phyloP scores from a whole-genome alignment of 1,139 yeast genomes.

The Neolecta irregularis region DNA sequence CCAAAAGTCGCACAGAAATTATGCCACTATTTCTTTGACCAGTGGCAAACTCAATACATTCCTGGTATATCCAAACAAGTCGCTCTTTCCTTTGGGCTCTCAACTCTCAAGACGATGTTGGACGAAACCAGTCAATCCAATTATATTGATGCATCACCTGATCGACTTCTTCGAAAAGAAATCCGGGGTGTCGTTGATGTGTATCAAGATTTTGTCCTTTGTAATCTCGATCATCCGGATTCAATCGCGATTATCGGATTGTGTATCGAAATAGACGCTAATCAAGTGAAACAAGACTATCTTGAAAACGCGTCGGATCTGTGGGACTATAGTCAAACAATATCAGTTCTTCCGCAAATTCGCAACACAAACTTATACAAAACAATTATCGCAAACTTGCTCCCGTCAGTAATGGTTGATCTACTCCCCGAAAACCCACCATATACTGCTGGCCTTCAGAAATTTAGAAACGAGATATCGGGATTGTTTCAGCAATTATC shows the following conservation, averaged over 20 bases:
- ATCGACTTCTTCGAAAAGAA: slow-evolving; percentile 5
- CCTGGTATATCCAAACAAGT: slow-evolving; percentile 6
- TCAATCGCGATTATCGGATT: slow-evolving; percentile 5
- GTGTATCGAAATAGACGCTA: slow-evolving; percentile 6
- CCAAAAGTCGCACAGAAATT: slow-evolving; percentile 1
- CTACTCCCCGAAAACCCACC: slow-evolving; percentile 25
- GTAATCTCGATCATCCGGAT: not conserved
- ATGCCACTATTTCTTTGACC: slow-evolving; percentile 3
- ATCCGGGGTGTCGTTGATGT: slow-evolving; percentile 6
- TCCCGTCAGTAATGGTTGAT: slow-evolving; percentile 24
- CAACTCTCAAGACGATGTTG: slow-evolving; percentile 4
- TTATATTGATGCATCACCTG: slow-evolving; percentile 4
- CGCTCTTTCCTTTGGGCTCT: slow-evolving; percentile 3
- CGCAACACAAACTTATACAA: too few relatives aligned
- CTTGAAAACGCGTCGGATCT: too few relatives aligned
- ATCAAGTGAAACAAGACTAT: slow-evolving; percentile 6
- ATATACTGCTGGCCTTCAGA: slow-evolving; percentile 9
- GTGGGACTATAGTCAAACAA: too few relatives aligned
- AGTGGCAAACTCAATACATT: slow-evolving; percentile 5
- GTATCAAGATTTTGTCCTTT: not conserved
- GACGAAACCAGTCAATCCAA: not conserved
- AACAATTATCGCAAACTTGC: too few relatives aligned
- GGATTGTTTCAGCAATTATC: slow-evolving; percentile 20
- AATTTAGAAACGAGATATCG: slow-evolving; percentile 8
- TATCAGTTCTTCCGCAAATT: too few relatives aligned